A percentile compares a stretch with the other conserved stretches of the same genome.
Conservation (phyloP, 1,139 yeast genomes). For the Chernovozyma aurita region DNA sequence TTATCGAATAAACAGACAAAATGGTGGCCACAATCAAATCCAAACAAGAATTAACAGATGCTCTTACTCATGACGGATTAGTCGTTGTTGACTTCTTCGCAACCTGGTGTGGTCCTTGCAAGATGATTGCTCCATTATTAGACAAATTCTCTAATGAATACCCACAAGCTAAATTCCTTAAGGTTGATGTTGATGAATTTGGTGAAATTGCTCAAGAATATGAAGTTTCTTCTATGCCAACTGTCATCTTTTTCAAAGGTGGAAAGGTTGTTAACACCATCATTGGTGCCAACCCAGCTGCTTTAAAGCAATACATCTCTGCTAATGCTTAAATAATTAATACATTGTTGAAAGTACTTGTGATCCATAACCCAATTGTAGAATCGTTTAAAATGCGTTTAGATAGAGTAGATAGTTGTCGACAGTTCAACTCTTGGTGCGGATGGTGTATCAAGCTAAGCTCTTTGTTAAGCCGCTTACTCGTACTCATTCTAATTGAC, state of each 20-base stretch:
- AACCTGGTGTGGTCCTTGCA: constrained; percentile 94
- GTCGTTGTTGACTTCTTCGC: constrained; percentile 86
- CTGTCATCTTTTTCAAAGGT: constrained; percentile 70
- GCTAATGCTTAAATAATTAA: constrained; percentile 37
- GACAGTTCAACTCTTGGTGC: too few species aligned
- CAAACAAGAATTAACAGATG: constrained; percentile 58
- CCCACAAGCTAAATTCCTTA: constrained; percentile 62
- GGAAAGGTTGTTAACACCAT: constrained; percentile 71
- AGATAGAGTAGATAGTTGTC: too few species aligned
- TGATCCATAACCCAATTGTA: too few species aligned
- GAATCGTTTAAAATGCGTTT: too few species aligned
- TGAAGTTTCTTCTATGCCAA: constrained; percentile 86
- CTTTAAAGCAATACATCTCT: constrained; percentile 67
- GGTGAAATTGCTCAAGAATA: constrained; percentile 70
- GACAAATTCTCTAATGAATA: constrained; percentile 52
- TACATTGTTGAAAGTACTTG: not conserved
- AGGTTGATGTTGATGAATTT: constrained; percentile 80
- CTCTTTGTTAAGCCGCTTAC: too few species aligned
- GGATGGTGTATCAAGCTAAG: too few species aligned
- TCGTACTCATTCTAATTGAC: too few species aligned
- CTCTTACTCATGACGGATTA: constrained; percentile 50
- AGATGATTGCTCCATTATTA: constrained; percentile 74
- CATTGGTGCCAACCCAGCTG: constrained; percentile 84
- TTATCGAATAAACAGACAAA: constrained; percentile 9
- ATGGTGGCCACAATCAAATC: constrained; percentile 41